Conservation (phyloP, 148 eudicot species). For the Vaccinium darrowii region DNA sequence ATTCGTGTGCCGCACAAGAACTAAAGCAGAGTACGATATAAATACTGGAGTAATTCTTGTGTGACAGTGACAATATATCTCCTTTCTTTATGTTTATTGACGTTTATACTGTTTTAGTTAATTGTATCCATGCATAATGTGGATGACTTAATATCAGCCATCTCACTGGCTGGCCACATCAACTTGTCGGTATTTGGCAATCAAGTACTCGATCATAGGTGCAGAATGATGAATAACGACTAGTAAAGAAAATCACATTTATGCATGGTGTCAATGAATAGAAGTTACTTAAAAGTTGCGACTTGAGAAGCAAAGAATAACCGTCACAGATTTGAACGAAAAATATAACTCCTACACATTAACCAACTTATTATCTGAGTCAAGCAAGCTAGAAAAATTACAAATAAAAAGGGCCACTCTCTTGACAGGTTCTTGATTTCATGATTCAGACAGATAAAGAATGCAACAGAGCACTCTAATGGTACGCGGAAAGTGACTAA, state of each 20-base stretch:
- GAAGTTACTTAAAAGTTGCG: not conserved
- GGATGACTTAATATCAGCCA: not conserved
- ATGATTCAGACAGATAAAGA: not conserved
- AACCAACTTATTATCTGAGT: not conserved
- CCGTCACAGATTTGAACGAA: not conserved
- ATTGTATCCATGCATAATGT: not conserved
- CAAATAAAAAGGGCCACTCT: not conserved
- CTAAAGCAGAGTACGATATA: not conserved
- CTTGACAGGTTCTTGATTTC: not conserved
- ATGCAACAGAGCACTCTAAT: not conserved
- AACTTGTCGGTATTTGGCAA: not conserved
- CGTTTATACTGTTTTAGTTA: not conserved
- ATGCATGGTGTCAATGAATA: not conserved
- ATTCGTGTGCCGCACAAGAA: not conserved
- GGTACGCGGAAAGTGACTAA: not conserved
- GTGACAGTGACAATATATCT: not conserved
- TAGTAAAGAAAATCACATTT: not conserved
- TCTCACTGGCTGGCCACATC: not conserved
- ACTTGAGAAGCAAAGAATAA: conserved; percentile 1
- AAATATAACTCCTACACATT: not conserved
- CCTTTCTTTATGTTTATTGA: not conserved
- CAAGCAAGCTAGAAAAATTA: not conserved
- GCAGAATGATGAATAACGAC: not conserved
- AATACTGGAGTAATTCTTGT: not conserved
- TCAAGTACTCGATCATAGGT: not conserved